Evolutionary conservation across 2,329 filamentous ascomycete genomes (phyloP).

Genomic region (Fusarium sp.): DNA sequence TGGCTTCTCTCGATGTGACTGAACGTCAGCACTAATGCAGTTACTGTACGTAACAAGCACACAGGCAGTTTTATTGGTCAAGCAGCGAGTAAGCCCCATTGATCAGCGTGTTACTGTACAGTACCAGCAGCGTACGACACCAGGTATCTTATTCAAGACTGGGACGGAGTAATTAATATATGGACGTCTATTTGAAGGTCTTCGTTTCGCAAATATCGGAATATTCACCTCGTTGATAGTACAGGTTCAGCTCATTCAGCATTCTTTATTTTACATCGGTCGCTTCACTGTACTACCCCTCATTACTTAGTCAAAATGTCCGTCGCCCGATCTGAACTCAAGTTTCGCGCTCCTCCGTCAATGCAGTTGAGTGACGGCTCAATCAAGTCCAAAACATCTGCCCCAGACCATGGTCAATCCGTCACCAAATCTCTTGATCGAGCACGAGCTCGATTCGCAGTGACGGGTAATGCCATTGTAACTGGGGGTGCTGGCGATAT

Average conservation of each 20-base stretch:
- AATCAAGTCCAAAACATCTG: background rate
- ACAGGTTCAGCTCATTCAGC: too few relatives aligned
- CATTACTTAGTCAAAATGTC: background rate
- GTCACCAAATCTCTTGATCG: background rate
- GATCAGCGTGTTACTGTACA: constrained; percentile 8
- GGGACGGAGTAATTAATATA: background rate
- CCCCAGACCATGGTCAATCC: rapidly evolving
- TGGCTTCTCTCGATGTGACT: too few relatives aligned
- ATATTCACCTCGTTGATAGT: rapidly evolving
- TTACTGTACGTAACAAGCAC: constrained; percentile 10
- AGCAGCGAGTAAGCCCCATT: background rate
- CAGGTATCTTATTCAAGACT: background rate
- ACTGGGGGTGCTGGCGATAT: constrained; percentile 16
- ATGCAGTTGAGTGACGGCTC: constrained; percentile 20
- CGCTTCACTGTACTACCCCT: background rate
- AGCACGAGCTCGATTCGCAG: background rate
- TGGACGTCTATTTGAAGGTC: background rate
- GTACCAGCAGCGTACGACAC: background rate
- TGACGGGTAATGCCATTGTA: background rate
- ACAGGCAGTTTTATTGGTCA: background rate
- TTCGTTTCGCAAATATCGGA: background rate
- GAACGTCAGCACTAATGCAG: constrained; percentile 11
- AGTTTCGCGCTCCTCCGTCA: constrained; percentile 2
- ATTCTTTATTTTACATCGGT: background rate
- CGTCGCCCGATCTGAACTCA: constrained; percentile 11